phyloP scores from a whole-genome alignment of 768 basidiomycete genomes.

The Termitomyces bulborhizus region DNA sequence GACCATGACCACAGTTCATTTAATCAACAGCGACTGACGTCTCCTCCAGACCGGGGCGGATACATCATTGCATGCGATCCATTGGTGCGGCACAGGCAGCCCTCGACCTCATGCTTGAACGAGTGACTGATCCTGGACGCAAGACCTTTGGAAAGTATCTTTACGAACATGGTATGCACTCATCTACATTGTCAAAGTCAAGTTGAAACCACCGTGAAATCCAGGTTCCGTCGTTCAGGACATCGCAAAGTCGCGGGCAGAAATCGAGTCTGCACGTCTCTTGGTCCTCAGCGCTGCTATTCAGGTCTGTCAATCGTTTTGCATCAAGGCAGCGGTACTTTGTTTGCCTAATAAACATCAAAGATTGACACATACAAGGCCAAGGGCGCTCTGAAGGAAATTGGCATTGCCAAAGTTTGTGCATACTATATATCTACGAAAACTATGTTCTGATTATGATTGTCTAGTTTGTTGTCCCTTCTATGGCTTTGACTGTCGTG shows the following conservation, averaged over 20 bases:
- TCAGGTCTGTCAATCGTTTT: slow-evolving; percentile 40
- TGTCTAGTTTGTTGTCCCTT: slow-evolving; percentile 83
- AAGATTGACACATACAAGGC: slow-evolving; percentile 88
- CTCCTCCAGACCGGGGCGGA: slow-evolving; percentile 73
- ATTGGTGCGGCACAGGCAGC: slow-evolving; percentile 85
- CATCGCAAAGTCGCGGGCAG: slow-evolving; percentile 88
- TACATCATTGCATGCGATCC: slow-evolving; percentile 97
- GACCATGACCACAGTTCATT: neutral
- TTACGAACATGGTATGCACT: slow-evolving; percentile 73
- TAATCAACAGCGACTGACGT: neutral
- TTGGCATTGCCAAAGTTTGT: slow-evolving; percentile 90
- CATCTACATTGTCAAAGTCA: neutral
- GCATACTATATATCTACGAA: neutral
- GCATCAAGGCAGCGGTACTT: neutral
- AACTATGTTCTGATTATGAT: neutral
- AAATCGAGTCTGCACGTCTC: slow-evolving; percentile 84
- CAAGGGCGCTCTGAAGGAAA: slow-evolving; percentile 95
- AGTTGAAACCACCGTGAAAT: neutral
- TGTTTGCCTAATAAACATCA: neutral
- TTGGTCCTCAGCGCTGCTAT: slow-evolving; percentile 90
- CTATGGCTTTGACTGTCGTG: slow-evolving; percentile 81
- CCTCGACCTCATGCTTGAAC: slow-evolving; percentile 80
- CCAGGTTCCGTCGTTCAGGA: slow-evolving; percentile 84
- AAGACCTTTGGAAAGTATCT: slow-evolving; percentile 94
- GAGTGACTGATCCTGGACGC: slow-evolving; percentile 86